Conservation (phyloP, 805 yeast genomes). For the Candida mattraensis region DNA sequence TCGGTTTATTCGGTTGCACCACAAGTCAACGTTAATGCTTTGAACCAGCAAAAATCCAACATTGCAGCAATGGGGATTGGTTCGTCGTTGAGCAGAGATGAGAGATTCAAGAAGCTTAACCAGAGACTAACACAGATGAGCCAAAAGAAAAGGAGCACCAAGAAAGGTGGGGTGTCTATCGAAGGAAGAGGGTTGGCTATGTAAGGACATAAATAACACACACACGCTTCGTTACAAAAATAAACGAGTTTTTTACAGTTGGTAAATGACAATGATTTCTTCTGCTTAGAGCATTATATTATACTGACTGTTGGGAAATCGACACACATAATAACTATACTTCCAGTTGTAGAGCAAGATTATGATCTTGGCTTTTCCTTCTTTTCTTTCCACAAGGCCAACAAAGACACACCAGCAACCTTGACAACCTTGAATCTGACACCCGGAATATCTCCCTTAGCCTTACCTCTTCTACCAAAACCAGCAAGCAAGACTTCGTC, state of each 20-base stretch:
- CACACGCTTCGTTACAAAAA: too few species aligned
- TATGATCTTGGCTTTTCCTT: constrained; percentile 99
- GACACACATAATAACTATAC: constrained; percentile 1
- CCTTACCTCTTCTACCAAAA: constrained; percentile 99
- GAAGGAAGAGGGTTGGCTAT: constrained; percentile 60
- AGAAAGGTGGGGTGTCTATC: constrained; percentile 75
- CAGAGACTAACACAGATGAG: constrained; percentile 51
- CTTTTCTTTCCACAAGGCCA: constrained; percentile 99
- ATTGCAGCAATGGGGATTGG: constrained; percentile 45
- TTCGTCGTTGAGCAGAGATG: constrained; percentile 59
- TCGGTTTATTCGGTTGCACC: constrained; percentile 92
- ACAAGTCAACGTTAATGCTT: constrained; percentile 54
- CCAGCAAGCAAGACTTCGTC: constrained; percentile 99
- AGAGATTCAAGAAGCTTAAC: constrained; percentile 77
- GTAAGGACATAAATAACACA: constrained; percentile 12
- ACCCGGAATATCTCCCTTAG: constrained; percentile 99
- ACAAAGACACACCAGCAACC: constrained; percentile 99
- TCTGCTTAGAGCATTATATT: constrained; percentile 8
- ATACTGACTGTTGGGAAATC: constrained; percentile 6
- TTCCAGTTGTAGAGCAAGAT: constrained; percentile 32
- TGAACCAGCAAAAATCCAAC: constrained; percentile 40
- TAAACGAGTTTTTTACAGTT: neutral
- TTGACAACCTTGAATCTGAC: constrained; percentile 99
- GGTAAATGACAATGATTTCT: constrained; percentile 7
- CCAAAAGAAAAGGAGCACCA: constrained; percentile 47